These are phyloP conservation scores for Zasmidium cellare DNA, from an alignment of 2,329 filamentous ascomycete species.

Conservation along the genomic window DNA sequence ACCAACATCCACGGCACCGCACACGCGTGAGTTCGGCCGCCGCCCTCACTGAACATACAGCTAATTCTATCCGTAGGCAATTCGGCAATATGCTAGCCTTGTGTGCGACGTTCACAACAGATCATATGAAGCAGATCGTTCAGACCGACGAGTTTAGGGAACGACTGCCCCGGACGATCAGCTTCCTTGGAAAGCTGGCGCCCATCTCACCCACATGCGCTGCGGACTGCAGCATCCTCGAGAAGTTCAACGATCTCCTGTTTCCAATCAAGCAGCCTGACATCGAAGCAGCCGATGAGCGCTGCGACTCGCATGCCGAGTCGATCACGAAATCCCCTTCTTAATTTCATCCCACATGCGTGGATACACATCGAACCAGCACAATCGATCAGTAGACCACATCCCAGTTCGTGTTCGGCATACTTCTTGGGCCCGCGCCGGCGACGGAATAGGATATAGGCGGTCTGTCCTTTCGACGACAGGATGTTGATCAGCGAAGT, in stretches of 20 bases:
- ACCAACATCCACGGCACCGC: conserved; percentile 97
- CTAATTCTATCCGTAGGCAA: conserved; percentile 63
- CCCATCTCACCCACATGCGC: conserved; percentile 73
- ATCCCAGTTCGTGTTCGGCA: too few relatives aligned
- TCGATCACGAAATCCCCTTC: too few relatives aligned
- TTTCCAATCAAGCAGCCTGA: conserved; percentile 24
- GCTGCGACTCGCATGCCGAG: too few relatives aligned
- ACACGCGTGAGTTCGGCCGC: conserved; percentile 91
- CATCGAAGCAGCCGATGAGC: conserved; percentile 27
- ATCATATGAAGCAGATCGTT: conserved; percentile 59
- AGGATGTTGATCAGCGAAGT: too few relatives aligned
- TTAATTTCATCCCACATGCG: too few relatives aligned
- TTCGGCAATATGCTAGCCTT: conserved; percentile 95
- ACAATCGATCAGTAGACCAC: too few relatives aligned
- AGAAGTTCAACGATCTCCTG: conserved; percentile 46
- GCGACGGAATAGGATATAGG: too few relatives aligned
- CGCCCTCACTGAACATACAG: too few relatives aligned
- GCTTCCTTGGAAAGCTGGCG: conserved; percentile 69
- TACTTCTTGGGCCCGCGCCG: too few relatives aligned
- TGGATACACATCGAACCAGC: too few relatives aligned
- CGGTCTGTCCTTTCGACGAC: too few relatives aligned
- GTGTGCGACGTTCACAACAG: conserved; percentile 69
- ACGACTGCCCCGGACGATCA: conserved; percentile 72
- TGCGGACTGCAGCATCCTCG: conserved; percentile 73
- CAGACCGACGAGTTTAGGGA: conserved; percentile 54